Conservation (phyloP, 192 early-diverging fungal species). For the Entomortierella beljakovae region DNA sequence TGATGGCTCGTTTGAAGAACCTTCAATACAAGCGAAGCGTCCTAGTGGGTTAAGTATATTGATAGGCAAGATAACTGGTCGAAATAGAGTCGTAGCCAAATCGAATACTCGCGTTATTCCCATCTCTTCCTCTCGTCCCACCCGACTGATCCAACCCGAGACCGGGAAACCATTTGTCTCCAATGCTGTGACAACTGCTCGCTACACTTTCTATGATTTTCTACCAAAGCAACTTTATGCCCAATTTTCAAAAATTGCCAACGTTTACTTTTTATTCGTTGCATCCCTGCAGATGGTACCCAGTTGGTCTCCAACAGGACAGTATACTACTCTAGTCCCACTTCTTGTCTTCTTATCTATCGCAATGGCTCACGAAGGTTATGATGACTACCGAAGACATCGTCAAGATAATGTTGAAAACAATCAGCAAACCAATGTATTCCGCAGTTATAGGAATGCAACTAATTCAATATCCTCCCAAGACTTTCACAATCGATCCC, state of each 20-base stretch:
- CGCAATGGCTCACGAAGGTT: constrained; percentile 83
- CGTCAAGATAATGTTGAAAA: constrained; percentile 74
- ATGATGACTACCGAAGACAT: constrained; percentile 77
- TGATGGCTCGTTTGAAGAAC: not conserved
- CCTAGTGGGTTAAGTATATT: constrained; percentile 9
- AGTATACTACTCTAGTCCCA: constrained; percentile 82
- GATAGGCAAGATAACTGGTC: constrained; percentile 18
- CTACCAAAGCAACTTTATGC: constrained; percentile 71
- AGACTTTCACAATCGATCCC: constrained; percentile 43
- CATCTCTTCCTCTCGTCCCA: constrained; percentile 25
- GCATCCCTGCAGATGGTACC: constrained; percentile 70
- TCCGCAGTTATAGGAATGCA: constrained; percentile 62
- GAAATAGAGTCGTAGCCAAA: constrained; percentile 11
- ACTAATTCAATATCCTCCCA: constrained; percentile 57
- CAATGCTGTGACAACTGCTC: constrained; percentile 72
- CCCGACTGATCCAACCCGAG: constrained; percentile 54
- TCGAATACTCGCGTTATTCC: constrained; percentile 30
- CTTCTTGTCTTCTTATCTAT: constrained; percentile 79
- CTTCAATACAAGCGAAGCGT: not conserved
- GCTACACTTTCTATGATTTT: constrained; percentile 69
- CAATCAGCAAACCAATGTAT: constrained; percentile 67
- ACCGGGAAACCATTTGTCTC: constrained; percentile 62
- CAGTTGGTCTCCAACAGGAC: constrained; percentile 81
- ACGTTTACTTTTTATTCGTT: constrained; percentile 76
- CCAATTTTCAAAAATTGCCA: constrained; percentile 79